Conservation (phyloP, 225 moss, liverwort and hornwort species). For the Takakia lepidozioides region DNA sequence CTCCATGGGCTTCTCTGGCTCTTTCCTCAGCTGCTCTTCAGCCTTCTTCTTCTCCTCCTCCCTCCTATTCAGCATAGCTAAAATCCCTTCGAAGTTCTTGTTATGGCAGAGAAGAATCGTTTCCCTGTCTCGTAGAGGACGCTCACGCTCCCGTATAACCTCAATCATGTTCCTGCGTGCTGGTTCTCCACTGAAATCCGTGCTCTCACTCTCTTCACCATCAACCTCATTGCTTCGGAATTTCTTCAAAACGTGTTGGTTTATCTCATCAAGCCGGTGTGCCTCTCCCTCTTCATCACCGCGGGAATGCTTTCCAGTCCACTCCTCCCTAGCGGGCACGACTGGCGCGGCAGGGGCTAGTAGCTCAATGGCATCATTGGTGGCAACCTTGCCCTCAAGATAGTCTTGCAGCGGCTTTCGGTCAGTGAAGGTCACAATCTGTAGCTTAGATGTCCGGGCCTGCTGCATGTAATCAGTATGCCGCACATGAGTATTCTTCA, state of each 20-base stretch:
- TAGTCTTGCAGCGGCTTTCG: slow-evolving; percentile 94
- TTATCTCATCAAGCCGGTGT: slow-evolving; percentile 26
- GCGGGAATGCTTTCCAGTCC: slow-evolving; percentile 36
- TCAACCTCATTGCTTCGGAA: slow-evolving; percentile 24
- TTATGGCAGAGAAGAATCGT: slow-evolving; percentile 81
- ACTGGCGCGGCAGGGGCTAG: slow-evolving; percentile 34
- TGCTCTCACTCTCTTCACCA: slow-evolving; percentile 32
- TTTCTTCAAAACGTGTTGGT: slow-evolving; percentile 37
- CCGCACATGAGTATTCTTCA: slow-evolving; percentile 58
- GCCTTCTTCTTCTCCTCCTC: slow-evolving; percentile 77
- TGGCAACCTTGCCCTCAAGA: slow-evolving; percentile 82
- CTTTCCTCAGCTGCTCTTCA: slow-evolving; percentile 58
- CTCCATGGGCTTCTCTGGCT: slow-evolving; percentile 56
- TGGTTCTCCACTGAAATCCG: slow-evolving; percentile 24
- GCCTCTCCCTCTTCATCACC: slow-evolving; percentile 42
- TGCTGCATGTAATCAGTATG: slow-evolving; percentile 93
- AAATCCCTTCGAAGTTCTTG: slow-evolving; percentile 72
- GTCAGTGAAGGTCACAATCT: slow-evolving; percentile 85
- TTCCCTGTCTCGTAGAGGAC: slow-evolving; percentile 85
- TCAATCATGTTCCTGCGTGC: slow-evolving; percentile 49
- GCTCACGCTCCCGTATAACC: slow-evolving; percentile 72
- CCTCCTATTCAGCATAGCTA: slow-evolving; percentile 44
- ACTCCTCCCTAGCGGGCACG: slow-evolving; percentile 26
- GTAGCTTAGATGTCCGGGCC: slow-evolving; percentile 72
- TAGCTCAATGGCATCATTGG: slow-evolving; percentile 90